Percentiles rank a stretch among this genome's conserved stretches.
phyloP scores from a whole-genome alignment of 2,329 filamentous ascomycete genomes.

The Teratosphaeria destructans region DNA sequence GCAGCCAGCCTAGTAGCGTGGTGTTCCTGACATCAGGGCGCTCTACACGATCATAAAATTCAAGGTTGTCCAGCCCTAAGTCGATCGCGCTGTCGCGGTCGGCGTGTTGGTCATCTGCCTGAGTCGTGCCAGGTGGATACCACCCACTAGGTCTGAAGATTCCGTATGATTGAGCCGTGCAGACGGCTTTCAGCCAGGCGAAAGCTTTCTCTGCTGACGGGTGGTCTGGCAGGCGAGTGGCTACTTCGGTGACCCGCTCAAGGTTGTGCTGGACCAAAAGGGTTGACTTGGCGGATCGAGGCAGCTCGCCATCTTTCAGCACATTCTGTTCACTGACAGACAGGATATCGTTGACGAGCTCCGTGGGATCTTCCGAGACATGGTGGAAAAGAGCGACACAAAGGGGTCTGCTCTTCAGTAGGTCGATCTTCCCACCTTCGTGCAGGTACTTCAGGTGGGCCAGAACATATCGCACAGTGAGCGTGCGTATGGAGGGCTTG shows the following conservation, averaged over 20 bases:
- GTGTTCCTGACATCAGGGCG: slow-evolving; percentile 69
- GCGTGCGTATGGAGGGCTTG: slow-evolving; percentile 70
- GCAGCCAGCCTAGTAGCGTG: slow-evolving; percentile 66
- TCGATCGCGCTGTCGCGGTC: slow-evolving; percentile 36
- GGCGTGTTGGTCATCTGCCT: slow-evolving; percentile 30
- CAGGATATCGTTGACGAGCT: slow-evolving; percentile 65
- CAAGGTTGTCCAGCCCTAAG: slow-evolving; percentile 57
- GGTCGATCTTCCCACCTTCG: slow-evolving; percentile 65
- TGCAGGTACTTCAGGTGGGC: slow-evolving; percentile 70
- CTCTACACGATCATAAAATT: slow-evolving; percentile 48
- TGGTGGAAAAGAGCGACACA: slow-evolving; percentile 63
- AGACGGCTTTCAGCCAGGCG: slow-evolving; percentile 62
- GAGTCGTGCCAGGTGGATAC: slow-evolving; percentile 58
- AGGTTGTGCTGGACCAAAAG: slow-evolving; percentile 31
- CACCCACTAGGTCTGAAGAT: slow-evolving; percentile 70
- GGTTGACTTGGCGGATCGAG: slow-evolving; percentile 55
- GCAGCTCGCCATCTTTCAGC: slow-evolving; percentile 62
- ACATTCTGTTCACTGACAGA: slow-evolving; percentile 59
- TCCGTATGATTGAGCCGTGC: slow-evolving; percentile 62
- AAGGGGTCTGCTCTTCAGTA: slow-evolving; percentile 64
- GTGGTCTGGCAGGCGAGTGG: slow-evolving; percentile 42
- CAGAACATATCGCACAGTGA: slow-evolving; percentile 71
- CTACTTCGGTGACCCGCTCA: slow-evolving; percentile 42
- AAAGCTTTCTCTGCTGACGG: slow-evolving; percentile 61
- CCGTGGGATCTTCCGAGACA: slow-evolving; percentile 66